Conservation (phyloP, 1,284 basidiomycete species). For the Ganoderma sinense region DNA sequence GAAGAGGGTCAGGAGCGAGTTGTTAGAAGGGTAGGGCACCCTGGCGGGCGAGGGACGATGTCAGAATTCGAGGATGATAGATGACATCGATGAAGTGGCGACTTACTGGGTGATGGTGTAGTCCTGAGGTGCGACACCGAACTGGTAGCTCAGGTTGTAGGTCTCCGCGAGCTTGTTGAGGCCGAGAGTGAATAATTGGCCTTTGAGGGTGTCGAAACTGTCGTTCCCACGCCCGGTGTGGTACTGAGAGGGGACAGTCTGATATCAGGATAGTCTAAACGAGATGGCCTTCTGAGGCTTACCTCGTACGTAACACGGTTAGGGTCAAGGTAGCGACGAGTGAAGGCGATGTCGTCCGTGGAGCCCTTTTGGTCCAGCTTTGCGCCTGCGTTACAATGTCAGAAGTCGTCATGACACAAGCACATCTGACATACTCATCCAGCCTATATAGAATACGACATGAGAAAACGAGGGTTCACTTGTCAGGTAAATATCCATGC, state of each 20-base stretch:
- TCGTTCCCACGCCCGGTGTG: constrained; percentile 54
- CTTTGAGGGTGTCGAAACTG: constrained; percentile 64
- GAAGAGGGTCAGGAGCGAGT: constrained; percentile 69
- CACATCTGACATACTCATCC: constrained; percentile 19
- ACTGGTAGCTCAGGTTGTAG: constrained; percentile 63
- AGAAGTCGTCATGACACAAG: not conserved
- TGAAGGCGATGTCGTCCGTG: constrained; percentile 63
- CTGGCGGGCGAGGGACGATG: constrained; percentile 39
- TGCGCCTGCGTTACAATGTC: constrained; percentile 46
- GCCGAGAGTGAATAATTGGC: constrained; percentile 61
- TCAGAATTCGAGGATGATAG: no score
- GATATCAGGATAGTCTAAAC: not conserved
- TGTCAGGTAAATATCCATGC: not conserved
- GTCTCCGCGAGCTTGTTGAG: constrained; percentile 56
- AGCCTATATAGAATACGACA: constrained; percentile 10
- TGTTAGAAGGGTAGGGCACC: constrained; percentile 70
- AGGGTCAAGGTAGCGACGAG: constrained; percentile 76
- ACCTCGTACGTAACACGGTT: constrained; percentile 79
- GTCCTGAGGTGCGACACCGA: constrained; percentile 79
- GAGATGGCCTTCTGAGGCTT: constrained; percentile 8
- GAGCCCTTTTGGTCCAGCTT: constrained; percentile 54
- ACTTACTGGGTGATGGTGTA: constrained; percentile 60
- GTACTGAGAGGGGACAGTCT: constrained; percentile 50
- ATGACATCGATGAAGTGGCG: no score
- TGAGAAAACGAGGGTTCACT: not conserved